Conservation (phyloP, 1,139 yeast genomes). For the Nakaseomyces glabratus region DNA sequence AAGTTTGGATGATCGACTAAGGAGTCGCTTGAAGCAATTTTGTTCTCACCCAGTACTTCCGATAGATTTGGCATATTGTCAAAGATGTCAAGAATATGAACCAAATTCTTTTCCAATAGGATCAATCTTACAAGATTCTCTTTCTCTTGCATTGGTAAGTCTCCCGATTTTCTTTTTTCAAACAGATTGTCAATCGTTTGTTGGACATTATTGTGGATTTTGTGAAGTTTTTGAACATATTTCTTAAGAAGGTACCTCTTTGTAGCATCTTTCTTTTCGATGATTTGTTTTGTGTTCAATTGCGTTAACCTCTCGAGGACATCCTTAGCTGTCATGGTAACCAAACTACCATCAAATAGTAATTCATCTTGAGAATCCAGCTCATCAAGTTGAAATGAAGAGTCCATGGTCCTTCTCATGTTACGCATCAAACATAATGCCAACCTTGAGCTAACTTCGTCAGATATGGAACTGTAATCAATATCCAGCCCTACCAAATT, state of each 20-base stretch:
- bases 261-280: constrained; percentile 31
- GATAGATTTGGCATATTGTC: constrained; percentile 18
- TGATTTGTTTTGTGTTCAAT: constrained; percentile 17
- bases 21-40: neutral
- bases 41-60: constrained; percentile 10
- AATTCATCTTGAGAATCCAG: constrained; percentile 37
- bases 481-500: constrained; percentile 61
- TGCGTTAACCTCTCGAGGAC: constrained; percentile 34
- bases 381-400: constrained; percentile 31
- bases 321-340: constrained; percentile 57
- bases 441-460: constrained; percentile 61
- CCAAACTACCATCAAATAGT: constrained; percentile 42
- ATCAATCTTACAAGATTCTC: constrained; percentile 55
- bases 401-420: constrained; percentile 52
- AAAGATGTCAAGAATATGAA: constrained; percentile 52
- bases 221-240: constrained; percentile 42
- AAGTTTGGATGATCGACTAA: constrained; percentile 9
- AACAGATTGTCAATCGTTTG: constrained; percentile 51
- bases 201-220: constrained; percentile 48
- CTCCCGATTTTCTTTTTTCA: constrained; percentile 46
- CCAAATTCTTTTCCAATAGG: constrained; percentile 53
- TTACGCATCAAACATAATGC: constrained; percentile 76
- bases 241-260: constrained; percentile 35
- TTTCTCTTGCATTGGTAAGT: constrained; percentile 53
- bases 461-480: constrained; percentile 57